Conservation (phyloP, 768 basidiomycete genomes). For the Phaffia tasmanica region DNA sequence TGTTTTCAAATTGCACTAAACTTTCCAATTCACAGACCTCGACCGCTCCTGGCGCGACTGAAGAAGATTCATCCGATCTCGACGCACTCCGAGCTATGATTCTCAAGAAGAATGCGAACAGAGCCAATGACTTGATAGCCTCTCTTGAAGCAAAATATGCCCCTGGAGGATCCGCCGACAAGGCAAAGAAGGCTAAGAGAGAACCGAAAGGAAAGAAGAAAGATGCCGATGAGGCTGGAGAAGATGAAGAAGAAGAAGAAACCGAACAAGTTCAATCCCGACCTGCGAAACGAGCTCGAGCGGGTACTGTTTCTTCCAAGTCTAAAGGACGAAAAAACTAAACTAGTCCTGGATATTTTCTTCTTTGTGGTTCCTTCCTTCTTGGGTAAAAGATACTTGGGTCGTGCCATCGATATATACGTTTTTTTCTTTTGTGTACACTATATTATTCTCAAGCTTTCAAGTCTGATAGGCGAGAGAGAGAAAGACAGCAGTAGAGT, state of each 20-base stretch:
- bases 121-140: slow-evolving; percentile 10
- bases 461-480: neutral
- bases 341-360: no score
- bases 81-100: slow-evolving; percentile 48
- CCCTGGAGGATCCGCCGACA: neutral
- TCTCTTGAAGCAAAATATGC: slow-evolving; percentile 18
- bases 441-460: neutral
- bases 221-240: no score
- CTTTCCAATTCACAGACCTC: no score
- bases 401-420: neutral
- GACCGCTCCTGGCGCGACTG: slow-evolving; percentile 29
- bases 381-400: neutral
- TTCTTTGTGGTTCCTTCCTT: no score
- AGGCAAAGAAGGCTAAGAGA: neutral
- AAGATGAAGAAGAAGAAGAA: no score
- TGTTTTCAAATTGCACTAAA: no score
- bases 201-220: neutral
- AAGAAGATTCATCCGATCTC: slow-evolving; percentile 57
- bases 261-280: no score
- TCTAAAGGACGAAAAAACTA: no score
- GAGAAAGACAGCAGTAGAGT: neutral
- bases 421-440: neutral
- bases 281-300: no score
- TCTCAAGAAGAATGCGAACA: slow-evolving; percentile 17
- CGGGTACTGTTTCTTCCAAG: no score